Percentiles rank a stretch among this genome's conserved stretches.
Conservation (phyloP, 1,284 basidiomycete genomes). For the Sporisorium sorghi region DNA sequence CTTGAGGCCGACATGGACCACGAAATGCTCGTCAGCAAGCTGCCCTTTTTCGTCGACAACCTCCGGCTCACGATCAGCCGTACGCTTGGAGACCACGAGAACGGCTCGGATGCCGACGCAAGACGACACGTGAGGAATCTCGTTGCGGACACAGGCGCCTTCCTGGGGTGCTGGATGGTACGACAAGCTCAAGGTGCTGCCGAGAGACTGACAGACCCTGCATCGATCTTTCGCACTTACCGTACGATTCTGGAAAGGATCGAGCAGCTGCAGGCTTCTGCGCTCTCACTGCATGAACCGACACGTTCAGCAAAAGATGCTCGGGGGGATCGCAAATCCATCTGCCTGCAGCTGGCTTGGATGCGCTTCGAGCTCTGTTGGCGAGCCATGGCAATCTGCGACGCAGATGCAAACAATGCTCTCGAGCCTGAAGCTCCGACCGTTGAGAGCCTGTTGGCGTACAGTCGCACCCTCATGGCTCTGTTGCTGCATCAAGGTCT, state of each 20-base stretch:
- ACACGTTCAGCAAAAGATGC: neutral
- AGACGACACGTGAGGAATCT: slow-evolving; percentile 13
- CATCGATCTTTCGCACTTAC: slow-evolving; percentile 28
- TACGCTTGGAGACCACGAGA: neutral
- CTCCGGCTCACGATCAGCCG: slow-evolving; percentile 30
- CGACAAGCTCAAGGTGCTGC: slow-evolving; percentile 6
- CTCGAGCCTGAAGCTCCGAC: slow-evolving; percentile 62
- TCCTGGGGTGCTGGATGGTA: slow-evolving; percentile 36
- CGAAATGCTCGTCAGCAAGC: slow-evolving; percentile 12
- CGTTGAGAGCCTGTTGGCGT: slow-evolving; percentile 32
- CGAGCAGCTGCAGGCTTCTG: slow-evolving; percentile 34
- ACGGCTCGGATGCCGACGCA: neutral
- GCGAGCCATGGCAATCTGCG: slow-evolving; percentile 44
- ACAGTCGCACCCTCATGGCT: slow-evolving; percentile 50
- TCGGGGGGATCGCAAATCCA: slow-evolving; percentile 18
- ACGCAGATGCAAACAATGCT: slow-evolving; percentile 23
- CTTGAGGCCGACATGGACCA: slow-evolving; percentile 35
- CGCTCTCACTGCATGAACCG: slow-evolving; percentile 16
- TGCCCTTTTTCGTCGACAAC: slow-evolving; percentile 30
- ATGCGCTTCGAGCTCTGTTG: slow-evolving; percentile 58
- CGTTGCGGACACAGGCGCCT: slow-evolving; percentile 26
- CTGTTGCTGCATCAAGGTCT: slow-evolving; percentile 57
- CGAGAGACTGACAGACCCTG: neutral
- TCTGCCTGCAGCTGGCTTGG: slow-evolving; percentile 54
- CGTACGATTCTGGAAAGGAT: slow-evolving; percentile 26